These are phyloP conservation scores for Kodamaea arcana DNA, from an alignment of 1,139 yeast genomes.

Conservation along the genomic window DNA sequence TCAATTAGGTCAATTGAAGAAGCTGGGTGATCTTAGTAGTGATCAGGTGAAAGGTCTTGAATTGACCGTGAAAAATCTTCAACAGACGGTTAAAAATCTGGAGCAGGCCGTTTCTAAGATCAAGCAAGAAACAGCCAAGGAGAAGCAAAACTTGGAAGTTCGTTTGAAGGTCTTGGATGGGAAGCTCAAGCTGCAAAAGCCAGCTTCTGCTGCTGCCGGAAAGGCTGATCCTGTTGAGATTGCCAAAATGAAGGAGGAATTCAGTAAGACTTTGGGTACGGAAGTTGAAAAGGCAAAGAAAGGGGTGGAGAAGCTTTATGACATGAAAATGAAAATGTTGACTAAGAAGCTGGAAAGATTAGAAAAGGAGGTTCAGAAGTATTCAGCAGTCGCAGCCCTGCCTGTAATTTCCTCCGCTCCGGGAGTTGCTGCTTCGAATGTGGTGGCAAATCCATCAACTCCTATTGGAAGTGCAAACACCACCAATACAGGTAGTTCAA, in stretches of 20 bases:
- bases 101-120: not conserved
- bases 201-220: slow-evolving; percentile 3
- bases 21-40: slow-evolving; percentile 2
- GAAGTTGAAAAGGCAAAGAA: slow-evolving; percentile 28
- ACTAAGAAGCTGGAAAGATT: slow-evolving; percentile 39
- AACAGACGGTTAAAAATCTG: too few species aligned
- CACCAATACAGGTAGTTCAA: not conserved
- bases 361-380: too few species aligned
- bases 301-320: slow-evolving; percentile 38
- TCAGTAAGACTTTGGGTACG: slow-evolving; percentile 26
- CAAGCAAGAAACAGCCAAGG: slow-evolving; percentile 6
- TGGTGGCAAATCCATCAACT: not conserved
- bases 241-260: slow-evolving; percentile 22
- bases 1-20: slow-evolving; percentile 11
- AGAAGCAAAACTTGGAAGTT: slow-evolving; percentile 3
- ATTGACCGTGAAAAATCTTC: too few species aligned
- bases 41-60: slow-evolving; percentile 2
- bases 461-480: too few species aligned
- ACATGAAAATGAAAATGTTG: slow-evolving; percentile 40
- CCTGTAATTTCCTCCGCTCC: not conserved
- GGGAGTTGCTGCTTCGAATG: not conserved
- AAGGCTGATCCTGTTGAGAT: slow-evolving; percentile 5
- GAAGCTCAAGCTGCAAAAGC: slow-evolving; percentile 14
- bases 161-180: not conserved
- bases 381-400: too few species aligned